Evolutionary conservation across 2,329 filamentous ascomycete species (phyloP), one percentile per base, ranked within the genome.

Genomic region (Nothopassalora personata): DNA sequence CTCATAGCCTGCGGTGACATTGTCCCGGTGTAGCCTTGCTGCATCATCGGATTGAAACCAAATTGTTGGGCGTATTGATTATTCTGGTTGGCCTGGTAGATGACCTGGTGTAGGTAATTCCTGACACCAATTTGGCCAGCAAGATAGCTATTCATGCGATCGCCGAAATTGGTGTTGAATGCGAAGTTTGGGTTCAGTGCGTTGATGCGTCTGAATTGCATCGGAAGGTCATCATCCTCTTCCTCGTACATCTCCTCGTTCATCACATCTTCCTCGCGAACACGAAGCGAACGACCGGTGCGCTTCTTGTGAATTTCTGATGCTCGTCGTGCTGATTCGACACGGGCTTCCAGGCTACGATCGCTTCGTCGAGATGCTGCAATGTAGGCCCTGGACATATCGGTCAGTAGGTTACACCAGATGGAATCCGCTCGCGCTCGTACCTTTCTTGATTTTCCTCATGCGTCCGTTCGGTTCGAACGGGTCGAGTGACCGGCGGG

Each of bases 191-290:
- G 1, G 83, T 86, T 76, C 66, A 86, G 82, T 3, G 83, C 80
- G 13, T 83, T 84, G 33, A 90, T 76, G 13, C 84, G 78, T 59
- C 85, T 81, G 69, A 86, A 89, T 56, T 85, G 84, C 60, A 84
- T 81, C 0, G 87, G 86, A 27, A 90, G 72, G 58, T 92, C 89
- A 66, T 96, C 90, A 55, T 96, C 91, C 70, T 96, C 90, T 73
- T 96, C 92, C 70, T 96, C 91, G 71, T 97, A 97, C 90, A 96
- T 96, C 72, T 95, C 91, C 72, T 96, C 92, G 63, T 90, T 91
- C 66, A 89, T 79, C 11, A 96, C 91, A 75, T 94, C 91, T 69
- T 94, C 84, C 73, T 92, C 88, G 28, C 88, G 91, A 59, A 97
- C 89, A 66, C 86, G 86, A 60, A 97, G 81, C 1, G 83, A 85